These are phyloP conservation scores for Crataegus laevigata DNA, from an alignment of 306 rosid genomes.

Conservation along the genomic window DNA sequence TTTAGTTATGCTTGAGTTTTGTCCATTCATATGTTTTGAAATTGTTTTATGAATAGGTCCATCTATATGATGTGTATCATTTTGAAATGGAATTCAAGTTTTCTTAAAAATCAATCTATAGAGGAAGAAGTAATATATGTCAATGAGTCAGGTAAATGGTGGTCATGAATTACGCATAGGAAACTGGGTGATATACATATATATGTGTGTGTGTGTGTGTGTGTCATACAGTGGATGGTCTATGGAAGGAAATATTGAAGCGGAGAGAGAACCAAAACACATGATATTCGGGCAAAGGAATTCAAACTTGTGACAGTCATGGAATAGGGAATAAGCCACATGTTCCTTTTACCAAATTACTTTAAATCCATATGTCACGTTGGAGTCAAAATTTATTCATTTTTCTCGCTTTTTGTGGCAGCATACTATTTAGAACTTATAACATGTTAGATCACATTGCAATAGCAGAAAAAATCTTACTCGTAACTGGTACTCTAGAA, in stretches of 20 bases:
- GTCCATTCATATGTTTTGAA: neutral
- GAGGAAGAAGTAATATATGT: neutral
- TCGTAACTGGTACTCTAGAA: neutral
- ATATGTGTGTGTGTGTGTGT: too few relatives aligned
- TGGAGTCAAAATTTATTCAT: neutral
- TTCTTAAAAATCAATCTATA: neutral
- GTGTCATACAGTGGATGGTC: neutral
- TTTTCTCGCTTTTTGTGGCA: neutral
- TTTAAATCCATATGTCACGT: neutral
- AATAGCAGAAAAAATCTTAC: neutral
- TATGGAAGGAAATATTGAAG: neutral
- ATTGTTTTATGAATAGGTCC: neutral
- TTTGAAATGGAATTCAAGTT: neutral
- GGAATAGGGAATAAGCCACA: neutral
- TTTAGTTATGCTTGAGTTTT: slow-evolving; percentile 1
- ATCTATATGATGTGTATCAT: neutral
- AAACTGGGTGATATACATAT: neutral
- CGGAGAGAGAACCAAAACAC: neutral
- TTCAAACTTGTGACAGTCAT: neutral
- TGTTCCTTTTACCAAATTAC: neutral
- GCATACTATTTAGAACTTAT: neutral
- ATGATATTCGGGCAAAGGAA: neutral
- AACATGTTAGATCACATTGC: slow-evolving; percentile 2
- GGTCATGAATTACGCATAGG: neutral
- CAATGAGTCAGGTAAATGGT: neutral